Evolutionary conservation across 495 filamentous ascomycete species (phyloP).

Genomic region (Cenococcum geophilum): DNA sequence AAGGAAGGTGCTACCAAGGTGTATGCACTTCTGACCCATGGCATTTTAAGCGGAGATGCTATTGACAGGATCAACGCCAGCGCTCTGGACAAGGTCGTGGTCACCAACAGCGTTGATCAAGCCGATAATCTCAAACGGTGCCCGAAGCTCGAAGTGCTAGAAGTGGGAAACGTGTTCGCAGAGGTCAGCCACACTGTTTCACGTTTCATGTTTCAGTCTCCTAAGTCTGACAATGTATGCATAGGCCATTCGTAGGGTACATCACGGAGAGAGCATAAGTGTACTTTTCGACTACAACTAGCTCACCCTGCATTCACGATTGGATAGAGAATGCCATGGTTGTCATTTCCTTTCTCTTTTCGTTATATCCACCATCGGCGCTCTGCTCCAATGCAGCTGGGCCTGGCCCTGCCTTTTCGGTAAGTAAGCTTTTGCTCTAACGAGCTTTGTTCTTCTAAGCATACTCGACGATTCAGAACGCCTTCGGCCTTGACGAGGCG

Average conservation of each 20-base stretch:
- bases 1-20: slow-evolving; percentile 84
- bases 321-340: not conserved
- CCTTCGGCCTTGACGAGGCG: not conserved
- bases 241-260: slow-evolving; percentile 86
- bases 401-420: not conserved
- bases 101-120: slow-evolving; percentile 92
- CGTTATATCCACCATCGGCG: not conserved
- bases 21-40: slow-evolving; percentile 88
- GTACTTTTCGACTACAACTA: slow-evolving; percentile 90
- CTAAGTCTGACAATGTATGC: slow-evolving; percentile 7
- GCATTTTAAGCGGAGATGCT: slow-evolving; percentile 88
- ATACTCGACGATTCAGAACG: not conserved
- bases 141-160: slow-evolving; percentile 84
- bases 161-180: slow-evolving; percentile 87
- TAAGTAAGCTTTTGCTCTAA: not conserved
- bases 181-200: slow-evolving; percentile 52
- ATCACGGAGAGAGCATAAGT: slow-evolving; percentile 97
- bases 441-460: not conserved
- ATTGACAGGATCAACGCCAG: slow-evolving; percentile 89
- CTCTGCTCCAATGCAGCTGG: not conserved
- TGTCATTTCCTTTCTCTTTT: slow-evolving; percentile 5
- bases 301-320: slow-evolving; percentile 8
- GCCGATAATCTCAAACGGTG: slow-evolving; percentile 67
- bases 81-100: slow-evolving; percentile 81
- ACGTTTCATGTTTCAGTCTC: slow-evolving; percentile 10